phyloP scores from a whole-genome alignment of 768 basidiomycete genomes.

The Boletus subcaerulescens region DNA sequence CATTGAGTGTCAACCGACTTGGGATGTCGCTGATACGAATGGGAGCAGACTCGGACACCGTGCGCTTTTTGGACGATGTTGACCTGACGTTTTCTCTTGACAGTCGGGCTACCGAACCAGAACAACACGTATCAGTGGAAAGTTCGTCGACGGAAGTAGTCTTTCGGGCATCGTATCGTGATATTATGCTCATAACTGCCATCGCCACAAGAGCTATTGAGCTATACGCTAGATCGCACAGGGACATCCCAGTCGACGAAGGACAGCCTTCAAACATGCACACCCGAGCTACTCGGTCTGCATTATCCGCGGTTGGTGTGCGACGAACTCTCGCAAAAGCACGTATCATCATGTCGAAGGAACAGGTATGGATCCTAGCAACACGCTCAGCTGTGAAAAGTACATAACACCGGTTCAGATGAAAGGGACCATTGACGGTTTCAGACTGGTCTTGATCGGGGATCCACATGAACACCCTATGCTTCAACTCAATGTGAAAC shows the following conservation, averaged over 20 bases:
- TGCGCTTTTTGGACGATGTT: slow-evolving; percentile 90
- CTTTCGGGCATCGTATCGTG: slow-evolving; percentile 92
- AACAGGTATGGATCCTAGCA: slow-evolving; percentile 55
- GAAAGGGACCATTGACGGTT: slow-evolving; percentile 83
- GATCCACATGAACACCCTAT: slow-evolving; percentile 94
- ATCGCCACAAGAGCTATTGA: slow-evolving; percentile 87
- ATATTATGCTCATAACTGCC: slow-evolving; percentile 83
- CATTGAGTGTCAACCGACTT: slow-evolving; percentile 72
- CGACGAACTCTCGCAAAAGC: slow-evolving; percentile 33
- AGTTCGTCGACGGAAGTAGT: slow-evolving; percentile 78
- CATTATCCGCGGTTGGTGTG: slow-evolving; percentile 1
- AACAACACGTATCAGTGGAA: slow-evolving; percentile 82
- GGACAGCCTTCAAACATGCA: slow-evolving; percentile 9
- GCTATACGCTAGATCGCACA: slow-evolving; percentile 54
- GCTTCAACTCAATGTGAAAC: slow-evolving; percentile 82
- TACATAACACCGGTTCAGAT: slow-evolving; percentile 45
- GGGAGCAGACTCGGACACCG: slow-evolving; percentile 77
- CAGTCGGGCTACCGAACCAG: slow-evolving; percentile 64
- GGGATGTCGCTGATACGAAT: slow-evolving; percentile 95
- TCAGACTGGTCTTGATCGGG: slow-evolving; percentile 90
- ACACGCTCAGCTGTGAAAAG: neutral
- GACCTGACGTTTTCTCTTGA: slow-evolving; percentile 88
- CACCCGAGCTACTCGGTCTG: neutral
- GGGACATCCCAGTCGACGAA: slow-evolving; percentile 5
- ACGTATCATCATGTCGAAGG: slow-evolving; percentile 64